Evolutionary conservation across 116 monocot species (phyloP).

Genomic region (Zostera marina): DNA sequence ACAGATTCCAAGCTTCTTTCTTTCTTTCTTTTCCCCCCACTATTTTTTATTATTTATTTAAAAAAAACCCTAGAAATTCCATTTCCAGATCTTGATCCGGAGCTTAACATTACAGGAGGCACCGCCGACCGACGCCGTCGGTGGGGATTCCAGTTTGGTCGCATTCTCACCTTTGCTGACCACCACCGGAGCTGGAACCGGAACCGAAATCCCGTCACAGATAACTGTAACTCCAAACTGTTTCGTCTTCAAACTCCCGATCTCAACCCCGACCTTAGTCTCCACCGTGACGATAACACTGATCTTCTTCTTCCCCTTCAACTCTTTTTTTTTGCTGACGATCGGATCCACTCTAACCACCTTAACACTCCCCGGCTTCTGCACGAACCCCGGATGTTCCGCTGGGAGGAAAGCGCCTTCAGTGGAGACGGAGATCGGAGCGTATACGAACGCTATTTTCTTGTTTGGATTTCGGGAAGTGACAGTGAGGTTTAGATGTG

Average conservation of each 20-base stretch:
- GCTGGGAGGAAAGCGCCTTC: neutral
- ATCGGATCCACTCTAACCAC: neutral
- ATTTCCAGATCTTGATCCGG: conserved; percentile 1
- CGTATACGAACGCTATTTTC: conserved; percentile 51
- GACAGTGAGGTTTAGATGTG: conserved; percentile 25
- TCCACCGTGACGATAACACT: neutral
- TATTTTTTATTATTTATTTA: too few species aligned
- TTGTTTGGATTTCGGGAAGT: conserved; percentile 48
- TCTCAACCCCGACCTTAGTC: neutral
- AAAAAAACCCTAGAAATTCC: neutral
- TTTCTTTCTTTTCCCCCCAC: too few species aligned
- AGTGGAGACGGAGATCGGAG: conserved; percentile 25
- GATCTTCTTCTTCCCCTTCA: neutral
- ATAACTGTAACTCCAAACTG: neutral
- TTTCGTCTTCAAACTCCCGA: conserved; percentile 3
- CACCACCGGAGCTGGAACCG: neutral
- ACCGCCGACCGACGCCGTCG: neutral
- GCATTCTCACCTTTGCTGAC: neutral
- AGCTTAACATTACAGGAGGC: neutral
- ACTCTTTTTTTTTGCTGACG: neutral
- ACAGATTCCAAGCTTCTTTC: too few species aligned
- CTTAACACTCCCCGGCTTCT: neutral
- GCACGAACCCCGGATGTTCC: neutral
- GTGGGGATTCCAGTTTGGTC: neutral
- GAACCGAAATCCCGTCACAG: neutral